These are phyloP conservation scores for Dichotomocladium elegans DNA, from an alignment of 371 early-diverging fungal species.

Conservation along the genomic window DNA sequence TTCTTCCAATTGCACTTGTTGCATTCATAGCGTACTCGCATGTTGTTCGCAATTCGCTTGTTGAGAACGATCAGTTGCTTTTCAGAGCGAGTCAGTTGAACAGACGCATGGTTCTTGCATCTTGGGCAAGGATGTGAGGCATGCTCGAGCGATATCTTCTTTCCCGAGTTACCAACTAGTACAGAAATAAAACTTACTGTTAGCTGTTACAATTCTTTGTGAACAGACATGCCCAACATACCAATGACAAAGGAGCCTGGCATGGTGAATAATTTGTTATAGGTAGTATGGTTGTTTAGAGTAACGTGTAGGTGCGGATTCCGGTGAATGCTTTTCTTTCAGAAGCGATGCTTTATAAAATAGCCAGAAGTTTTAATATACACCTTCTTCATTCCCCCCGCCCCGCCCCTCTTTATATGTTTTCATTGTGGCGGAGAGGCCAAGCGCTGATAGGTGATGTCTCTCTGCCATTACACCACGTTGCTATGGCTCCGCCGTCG, in stretches of 20 bases:
- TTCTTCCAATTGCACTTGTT: constrained; percentile 39
- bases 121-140: constrained; percentile 34
- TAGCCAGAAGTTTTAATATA: too few relatives aligned
- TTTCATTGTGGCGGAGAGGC: constrained; percentile 6
- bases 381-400: too few relatives aligned
- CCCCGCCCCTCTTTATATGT: not conserved
- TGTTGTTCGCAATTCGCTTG: constrained; percentile 28
- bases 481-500: constrained; percentile 1
- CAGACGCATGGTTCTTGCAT: constrained; percentile 31
- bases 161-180: constrained; percentile 30
- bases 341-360: too few relatives aligned
- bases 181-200: not conserved
- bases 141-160: constrained; percentile 34
- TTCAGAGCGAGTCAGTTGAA: constrained; percentile 40
- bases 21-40: constrained; percentile 44
- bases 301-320: not conserved
- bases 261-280: constrained; percentile 5
- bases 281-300: not conserved
- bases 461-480: constrained; percentile 1
- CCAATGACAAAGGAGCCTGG: constrained; percentile 14
- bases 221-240: not conserved
- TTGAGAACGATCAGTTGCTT: constrained; percentile 33
- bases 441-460: constrained; percentile 1
- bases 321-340: not conserved
- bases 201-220: not conserved